Percentiles rank a stretch among this genome's conserved stretches.
phyloP scores from a whole-genome alignment of 768 basidiomycete genomes.

The Amanita fuliginea region DNA sequence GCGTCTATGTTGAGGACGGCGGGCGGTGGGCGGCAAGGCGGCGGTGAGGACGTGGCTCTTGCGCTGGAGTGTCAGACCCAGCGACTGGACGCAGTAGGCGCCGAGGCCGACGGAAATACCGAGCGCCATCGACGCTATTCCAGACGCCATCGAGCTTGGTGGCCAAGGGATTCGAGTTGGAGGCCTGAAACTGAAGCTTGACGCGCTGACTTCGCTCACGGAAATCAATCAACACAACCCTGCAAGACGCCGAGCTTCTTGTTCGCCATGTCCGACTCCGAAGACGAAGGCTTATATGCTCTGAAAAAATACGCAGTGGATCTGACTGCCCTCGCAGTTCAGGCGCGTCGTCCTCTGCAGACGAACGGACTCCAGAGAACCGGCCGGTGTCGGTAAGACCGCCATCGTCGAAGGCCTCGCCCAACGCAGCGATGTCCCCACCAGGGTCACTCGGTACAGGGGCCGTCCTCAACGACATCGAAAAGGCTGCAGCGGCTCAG shows the following conservation, averaged over 20 bases:
- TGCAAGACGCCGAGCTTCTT: no score
- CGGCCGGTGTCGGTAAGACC: slow-evolving; percentile 96
- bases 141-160: no score
- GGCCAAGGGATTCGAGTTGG: no score
- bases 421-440: slow-evolving; percentile 88
- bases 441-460: slow-evolving; percentile 84
- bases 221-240: no score
- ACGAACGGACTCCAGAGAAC: no score
- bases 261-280: slow-evolving; percentile 41
- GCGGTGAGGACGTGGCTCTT: slow-evolving; percentile 89
- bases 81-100: slow-evolving; percentile 80
- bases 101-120: slow-evolving; percentile 57
- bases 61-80: slow-evolving; percentile 87
- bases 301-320: slow-evolving; percentile 83
- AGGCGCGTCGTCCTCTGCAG: slow-evolving; percentile 70
- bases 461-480: slow-evolving; percentile 83
- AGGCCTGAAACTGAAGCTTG: no score
- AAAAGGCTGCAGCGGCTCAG: slow-evolving; percentile 72
- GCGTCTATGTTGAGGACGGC: slow-evolving; percentile 63
- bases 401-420: slow-evolving; percentile 93
- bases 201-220: no score
- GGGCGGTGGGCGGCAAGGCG: slow-evolving; percentile 47
- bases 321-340: slow-evolving; percentile 80
- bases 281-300: slow-evolving; percentile 86
- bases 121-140: slow-evolving; percentile 20